phyloP scores from a whole-genome alignment of 2,329 filamentous ascomycete species.

The Cordyceps javanica region DNA sequence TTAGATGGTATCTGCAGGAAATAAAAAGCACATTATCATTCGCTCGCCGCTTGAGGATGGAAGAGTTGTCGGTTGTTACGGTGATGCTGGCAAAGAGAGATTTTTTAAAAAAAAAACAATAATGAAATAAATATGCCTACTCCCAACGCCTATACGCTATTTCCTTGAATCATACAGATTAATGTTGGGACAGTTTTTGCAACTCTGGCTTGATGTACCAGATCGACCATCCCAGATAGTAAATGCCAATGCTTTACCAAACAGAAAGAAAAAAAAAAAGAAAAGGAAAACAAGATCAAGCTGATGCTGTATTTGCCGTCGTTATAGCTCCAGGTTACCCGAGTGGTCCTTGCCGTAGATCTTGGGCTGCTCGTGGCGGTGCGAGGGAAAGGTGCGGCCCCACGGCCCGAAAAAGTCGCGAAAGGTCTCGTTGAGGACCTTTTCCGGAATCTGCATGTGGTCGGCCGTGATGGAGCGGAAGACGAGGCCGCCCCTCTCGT shows the following conservation, averaged over 20 bases:
- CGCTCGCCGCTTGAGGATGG: not conserved
- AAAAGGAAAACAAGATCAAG: not conserved
- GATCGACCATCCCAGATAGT: not conserved
- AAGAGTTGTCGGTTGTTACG: not conserved
- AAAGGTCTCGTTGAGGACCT: constrained; percentile 61
- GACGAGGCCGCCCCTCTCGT: constrained; percentile 69
- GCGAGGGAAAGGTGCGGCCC: constrained; percentile 29
- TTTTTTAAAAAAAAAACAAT: not conserved
- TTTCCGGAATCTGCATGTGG: constrained; percentile 74
- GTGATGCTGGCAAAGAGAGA: not conserved
- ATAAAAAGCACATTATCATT: not conserved
- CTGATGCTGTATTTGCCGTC: not conserved
- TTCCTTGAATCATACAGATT: not conserved
- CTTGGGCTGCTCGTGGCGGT: constrained; percentile 15
- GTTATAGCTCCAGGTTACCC: constrained; percentile 7
- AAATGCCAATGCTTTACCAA: not conserved
- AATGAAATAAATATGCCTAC: not conserved
- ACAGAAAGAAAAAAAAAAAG: not conserved
- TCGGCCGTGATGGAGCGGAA: constrained; percentile 68
- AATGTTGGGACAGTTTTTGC: not conserved
- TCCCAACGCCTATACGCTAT: constrained; percentile 8
- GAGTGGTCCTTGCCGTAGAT: not conserved
- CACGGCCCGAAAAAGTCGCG: constrained; percentile 57
- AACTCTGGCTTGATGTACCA: not conserved
- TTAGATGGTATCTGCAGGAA: constrained; percentile 2